These are phyloP conservation scores for Ambrosiella xylebori DNA, from an alignment of 2,329 filamentous ascomycete species.

Conservation along the genomic window DNA sequence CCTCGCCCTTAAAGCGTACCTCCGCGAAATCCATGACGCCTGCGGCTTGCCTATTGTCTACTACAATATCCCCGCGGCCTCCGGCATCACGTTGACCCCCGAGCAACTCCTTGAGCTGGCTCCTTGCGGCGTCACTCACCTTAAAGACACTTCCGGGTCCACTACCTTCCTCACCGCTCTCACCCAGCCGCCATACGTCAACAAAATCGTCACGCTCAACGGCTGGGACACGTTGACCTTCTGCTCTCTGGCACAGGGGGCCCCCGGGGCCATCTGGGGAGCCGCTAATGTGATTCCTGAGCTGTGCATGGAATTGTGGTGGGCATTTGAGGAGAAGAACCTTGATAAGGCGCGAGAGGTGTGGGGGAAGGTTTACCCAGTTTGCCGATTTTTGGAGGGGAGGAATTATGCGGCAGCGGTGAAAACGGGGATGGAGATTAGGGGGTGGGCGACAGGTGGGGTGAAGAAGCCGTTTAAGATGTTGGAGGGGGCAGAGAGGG, in stretches of 20 bases:
- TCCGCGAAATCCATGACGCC: neutral
- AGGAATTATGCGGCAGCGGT: neutral
- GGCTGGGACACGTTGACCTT: neutral
- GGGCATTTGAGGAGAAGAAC: neutral
- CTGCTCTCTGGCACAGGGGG: neutral
- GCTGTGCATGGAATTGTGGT: neutral
- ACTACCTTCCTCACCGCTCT: neutral
- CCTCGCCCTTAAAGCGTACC: neutral
- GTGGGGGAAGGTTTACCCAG: neutral
- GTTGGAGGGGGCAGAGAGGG: neutral
- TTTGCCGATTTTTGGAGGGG: neutral
- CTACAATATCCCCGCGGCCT: neutral
- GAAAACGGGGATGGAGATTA: neutral
- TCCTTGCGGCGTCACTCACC: neutral
- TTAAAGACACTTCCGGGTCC: neutral
- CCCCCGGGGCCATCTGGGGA: neutral
- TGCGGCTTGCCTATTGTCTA: neutral
- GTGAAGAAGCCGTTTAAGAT: neutral
- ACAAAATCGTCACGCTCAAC: neutral
- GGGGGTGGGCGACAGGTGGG: neutral
- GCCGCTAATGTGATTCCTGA: neutral
- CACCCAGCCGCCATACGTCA: neutral
- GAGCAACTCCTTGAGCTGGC: neutral
- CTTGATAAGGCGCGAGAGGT: neutral
- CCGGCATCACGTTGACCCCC: neutral